Evolutionary conservation across 2,329 filamentous ascomycete genomes (phyloP).

Genomic region (Biscogniauxia marginata): DNA sequence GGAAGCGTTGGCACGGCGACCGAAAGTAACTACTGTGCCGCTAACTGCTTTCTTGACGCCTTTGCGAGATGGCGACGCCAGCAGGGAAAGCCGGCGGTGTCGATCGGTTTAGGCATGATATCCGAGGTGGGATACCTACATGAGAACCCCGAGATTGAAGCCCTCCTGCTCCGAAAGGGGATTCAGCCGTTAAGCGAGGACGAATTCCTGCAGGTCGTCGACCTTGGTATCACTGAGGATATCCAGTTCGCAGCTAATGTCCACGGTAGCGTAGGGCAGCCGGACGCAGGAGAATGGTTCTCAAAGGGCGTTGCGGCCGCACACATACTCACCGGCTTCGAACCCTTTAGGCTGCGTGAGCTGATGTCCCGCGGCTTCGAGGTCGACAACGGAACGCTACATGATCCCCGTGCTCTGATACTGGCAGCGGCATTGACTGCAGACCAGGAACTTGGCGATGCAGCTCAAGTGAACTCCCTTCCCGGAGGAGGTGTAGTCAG

Average conservation of each 20-base stretch:
- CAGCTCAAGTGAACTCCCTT: too few relatives aligned
- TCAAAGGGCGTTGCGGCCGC: not conserved
- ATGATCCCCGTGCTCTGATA: too few relatives aligned
- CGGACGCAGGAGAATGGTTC: too few relatives aligned
- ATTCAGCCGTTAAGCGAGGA: conserved; percentile 23
- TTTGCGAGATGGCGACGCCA: conserved; percentile 25
- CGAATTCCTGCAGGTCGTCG: conserved; percentile 27
- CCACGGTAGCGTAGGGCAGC: conserved; percentile 26
- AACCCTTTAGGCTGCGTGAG: too few relatives aligned
- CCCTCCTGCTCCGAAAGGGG: conserved; percentile 17
- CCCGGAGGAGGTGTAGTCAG: too few relatives aligned
- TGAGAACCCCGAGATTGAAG: conserved; percentile 29
- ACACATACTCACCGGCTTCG: conserved; percentile 24
- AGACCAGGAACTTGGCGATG: too few relatives aligned
- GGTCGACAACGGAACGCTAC: too few relatives aligned
- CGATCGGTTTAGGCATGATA: conserved; percentile 34
- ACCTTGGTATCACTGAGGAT: conserved; percentile 25
- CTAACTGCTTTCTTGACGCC: conserved; percentile 36
- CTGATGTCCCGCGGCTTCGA: too few relatives aligned
- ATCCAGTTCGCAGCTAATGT: too few relatives aligned
- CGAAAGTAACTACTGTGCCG: conserved; percentile 37
- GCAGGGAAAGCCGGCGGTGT: conserved; percentile 25
- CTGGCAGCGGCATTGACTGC: too few relatives aligned
- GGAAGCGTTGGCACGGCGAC: conserved; percentile 30
- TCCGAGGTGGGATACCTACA: conserved; percentile 35